Evolutionary conservation across 306 rosid genomes (phyloP).

Genomic region (Albizia julibrissin): DNA sequence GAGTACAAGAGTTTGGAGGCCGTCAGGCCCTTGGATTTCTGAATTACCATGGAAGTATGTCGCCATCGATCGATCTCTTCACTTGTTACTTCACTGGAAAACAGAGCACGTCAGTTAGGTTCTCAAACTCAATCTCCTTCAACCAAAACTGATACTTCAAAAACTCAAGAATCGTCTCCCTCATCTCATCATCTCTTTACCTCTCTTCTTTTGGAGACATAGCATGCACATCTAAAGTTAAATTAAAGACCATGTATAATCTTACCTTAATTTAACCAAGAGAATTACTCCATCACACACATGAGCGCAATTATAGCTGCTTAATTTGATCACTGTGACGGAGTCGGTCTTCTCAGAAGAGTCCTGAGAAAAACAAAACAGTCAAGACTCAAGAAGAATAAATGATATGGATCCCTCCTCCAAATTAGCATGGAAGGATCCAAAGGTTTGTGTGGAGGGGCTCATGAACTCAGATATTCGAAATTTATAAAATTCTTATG

Average conservation of each 20-base stretch:
- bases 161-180: neutral
- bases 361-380: conserved; percentile 36
- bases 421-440: neutral
- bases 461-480: neutral
- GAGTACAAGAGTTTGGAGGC: conserved; percentile 85
- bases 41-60: conserved; percentile 92
- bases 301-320: conserved; percentile 23
- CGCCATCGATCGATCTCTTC: conserved; percentile 75
- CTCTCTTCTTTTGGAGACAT: neutral
- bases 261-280: conserved; percentile 28
- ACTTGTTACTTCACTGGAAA: conserved; percentile 48
- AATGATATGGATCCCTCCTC: conserved; percentile 22
- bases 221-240: neutral
- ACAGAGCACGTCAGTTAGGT: conserved; percentile 46
- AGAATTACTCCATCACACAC: conserved; percentile 55
- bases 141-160: neutral
- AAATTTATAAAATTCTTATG: neutral
- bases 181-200: neutral
- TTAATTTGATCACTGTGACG: conserved; percentile 1
- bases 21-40: conserved; percentile 80
- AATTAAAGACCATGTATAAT: neutral
- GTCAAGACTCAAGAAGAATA: conserved; percentile 2
- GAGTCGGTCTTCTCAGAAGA: neutral
- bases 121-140: conserved; percentile 39
- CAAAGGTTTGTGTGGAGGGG: neutral